A percentile compares a stretch with the other conserved stretches of the same genome.
phyloP scores from a whole-genome alignment of 73 alveolate species.

The Symbiodinium pilosum region DNA sequence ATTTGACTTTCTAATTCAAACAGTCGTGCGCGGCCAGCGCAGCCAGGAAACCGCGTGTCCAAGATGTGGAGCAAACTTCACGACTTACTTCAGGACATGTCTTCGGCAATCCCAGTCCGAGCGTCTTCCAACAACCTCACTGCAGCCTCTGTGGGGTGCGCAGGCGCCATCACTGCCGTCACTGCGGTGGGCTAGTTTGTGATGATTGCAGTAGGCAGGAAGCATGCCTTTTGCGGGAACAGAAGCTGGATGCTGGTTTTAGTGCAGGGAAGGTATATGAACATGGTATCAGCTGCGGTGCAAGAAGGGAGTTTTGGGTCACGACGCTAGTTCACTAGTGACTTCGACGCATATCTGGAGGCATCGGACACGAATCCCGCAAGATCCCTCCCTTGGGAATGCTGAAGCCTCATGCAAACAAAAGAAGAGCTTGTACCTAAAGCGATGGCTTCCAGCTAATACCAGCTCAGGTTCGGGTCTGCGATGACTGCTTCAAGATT shows the following conservation, averaged over 20 bases:
- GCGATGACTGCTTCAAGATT: constrained; percentile 72
- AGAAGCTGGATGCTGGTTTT: no score
- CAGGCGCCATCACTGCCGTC: constrained; percentile 30
- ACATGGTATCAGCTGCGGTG: no score
- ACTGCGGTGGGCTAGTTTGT: background rate
- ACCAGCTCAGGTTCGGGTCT: constrained; percentile 37
- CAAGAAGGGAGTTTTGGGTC: no score
- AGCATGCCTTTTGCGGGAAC: background rate
- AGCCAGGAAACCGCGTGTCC: constrained; percentile 70
- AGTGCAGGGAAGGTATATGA: no score
- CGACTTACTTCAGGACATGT: constrained; percentile 38
- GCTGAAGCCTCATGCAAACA: background rate
- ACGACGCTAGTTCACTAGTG: no score
- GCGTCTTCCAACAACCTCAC: background rate
- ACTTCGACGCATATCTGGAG: no score
- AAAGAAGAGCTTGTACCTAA: background rate
- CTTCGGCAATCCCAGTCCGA: no score
- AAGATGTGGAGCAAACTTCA: constrained; percentile 42
- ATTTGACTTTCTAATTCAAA: background rate
- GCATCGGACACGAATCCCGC: constrained; percentile 70
- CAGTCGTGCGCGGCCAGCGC: background rate
- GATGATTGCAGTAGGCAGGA: constrained; percentile 10
- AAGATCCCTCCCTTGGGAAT: constrained; percentile 58
- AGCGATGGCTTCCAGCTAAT: background rate
- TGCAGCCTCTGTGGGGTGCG: background rate